Conservation (phyloP, 2,329 filamentous ascomycete species). For the Neocucurbitaria cava region DNA sequence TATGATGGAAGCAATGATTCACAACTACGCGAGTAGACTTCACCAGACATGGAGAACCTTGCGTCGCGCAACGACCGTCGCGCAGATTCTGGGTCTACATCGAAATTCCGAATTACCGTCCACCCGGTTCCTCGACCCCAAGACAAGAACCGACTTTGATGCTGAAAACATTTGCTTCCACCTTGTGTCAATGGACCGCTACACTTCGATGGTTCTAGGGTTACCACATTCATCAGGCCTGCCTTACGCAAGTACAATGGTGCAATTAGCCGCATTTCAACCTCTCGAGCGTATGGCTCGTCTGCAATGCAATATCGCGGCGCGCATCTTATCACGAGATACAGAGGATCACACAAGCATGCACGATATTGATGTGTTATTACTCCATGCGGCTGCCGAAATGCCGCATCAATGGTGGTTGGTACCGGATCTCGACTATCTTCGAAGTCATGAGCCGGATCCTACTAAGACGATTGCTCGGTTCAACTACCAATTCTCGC, state of each 20-base stretch:
- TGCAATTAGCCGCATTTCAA: constrained; percentile 18
- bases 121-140: constrained; percentile 12
- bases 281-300: constrained; percentile 43
- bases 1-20: constrained; percentile 51
- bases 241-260: background rate
- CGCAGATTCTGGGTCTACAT: constrained; percentile 54
- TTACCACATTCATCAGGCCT: constrained; percentile 44
- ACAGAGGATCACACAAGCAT: constrained; percentile 26
- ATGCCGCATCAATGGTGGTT: constrained; percentile 35
- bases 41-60: constrained; percentile 49
- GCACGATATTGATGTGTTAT: constrained; percentile 28
- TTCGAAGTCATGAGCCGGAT: background rate
- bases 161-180: constrained; percentile 48
- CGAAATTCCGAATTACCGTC: constrained; percentile 48
- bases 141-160: background rate
- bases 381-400: constrained; percentile 16
- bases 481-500: constrained; percentile 18
- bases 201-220: constrained; percentile 52
- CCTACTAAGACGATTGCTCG: constrained; percentile 11
- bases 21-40: constrained; percentile 51
- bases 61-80: constrained; percentile 50
- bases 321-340: constrained; percentile 39
- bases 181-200: constrained; percentile 48
- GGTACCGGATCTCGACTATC: constrained; percentile 10
- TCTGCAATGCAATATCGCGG: constrained; percentile 41